phyloP scores from a whole-genome alignment of 768 basidiomycete genomes.

The Mycena latifolia region DNA sequence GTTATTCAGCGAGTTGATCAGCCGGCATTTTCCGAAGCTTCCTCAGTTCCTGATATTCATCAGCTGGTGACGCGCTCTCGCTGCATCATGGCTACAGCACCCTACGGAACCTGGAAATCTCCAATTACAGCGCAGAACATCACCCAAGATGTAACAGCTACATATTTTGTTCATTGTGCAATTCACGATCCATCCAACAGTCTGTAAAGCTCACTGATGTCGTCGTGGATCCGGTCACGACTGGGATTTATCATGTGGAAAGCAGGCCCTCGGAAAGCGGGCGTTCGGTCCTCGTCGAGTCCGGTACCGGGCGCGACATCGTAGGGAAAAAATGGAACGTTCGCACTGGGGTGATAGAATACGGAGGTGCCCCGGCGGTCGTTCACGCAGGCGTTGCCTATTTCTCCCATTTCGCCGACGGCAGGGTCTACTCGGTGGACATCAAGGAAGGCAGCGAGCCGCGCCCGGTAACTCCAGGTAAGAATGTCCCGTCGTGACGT shows the following conservation, averaged over 20 bases:
- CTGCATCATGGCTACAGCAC: constrained; percentile 45
- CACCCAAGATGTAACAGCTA: constrained; percentile 51
- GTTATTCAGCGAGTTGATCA: no score
- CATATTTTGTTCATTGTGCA: neutral
- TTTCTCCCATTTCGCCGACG: constrained; percentile 70
- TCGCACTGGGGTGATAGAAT: constrained; percentile 74
- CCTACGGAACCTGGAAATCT: constrained; percentile 71
- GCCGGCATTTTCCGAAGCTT: no score
- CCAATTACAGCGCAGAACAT: constrained; percentile 63
- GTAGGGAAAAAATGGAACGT: constrained; percentile 67
- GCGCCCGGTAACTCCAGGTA: constrained; percentile 68
- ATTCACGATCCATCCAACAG: constrained; percentile 20
- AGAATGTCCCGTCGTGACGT: constrained; percentile 11
- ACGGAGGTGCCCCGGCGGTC: constrained; percentile 74
- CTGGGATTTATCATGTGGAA: constrained; percentile 61
- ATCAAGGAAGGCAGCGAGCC: constrained; percentile 46
- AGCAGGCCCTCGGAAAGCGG: constrained; percentile 56
- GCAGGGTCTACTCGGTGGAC: constrained; percentile 62
- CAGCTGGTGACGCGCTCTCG: no score
- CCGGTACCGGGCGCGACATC: constrained; percentile 54
- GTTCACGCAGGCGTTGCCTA: constrained; percentile 63
- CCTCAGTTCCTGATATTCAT: no score
- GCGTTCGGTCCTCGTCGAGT: constrained; percentile 56
- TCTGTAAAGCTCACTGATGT: constrained; percentile 46
- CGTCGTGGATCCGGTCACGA: constrained; percentile 55